Conservation (phyloP, 768 basidiomycete genomes). For the Auricularia cornea region DNA sequence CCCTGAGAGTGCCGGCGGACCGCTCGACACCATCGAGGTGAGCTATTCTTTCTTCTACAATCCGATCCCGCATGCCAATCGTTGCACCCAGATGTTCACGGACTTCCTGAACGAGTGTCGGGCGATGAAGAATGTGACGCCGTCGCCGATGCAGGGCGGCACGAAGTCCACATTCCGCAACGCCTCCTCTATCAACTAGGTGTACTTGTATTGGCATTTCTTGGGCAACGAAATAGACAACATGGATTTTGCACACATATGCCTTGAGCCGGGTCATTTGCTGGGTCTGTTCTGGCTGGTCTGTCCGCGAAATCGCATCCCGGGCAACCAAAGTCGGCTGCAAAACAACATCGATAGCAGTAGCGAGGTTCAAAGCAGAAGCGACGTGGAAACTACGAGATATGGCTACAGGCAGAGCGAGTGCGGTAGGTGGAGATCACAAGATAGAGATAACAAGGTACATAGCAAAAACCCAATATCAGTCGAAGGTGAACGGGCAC, state of each 20-base stretch:
- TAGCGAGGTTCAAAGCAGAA: no score
- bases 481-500: not conserved
- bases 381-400: no score
- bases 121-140: constrained; percentile 21
- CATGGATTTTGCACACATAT: no score
- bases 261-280: no score
- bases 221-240: no score
- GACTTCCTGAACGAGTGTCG: constrained; percentile 83
- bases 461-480: not conserved
- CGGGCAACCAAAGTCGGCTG: no score
- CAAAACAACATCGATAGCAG: no score
- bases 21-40: constrained; percentile 95
- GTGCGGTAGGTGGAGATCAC: no score
- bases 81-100: constrained; percentile 68
- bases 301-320: no score
- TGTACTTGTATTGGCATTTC: not conserved
- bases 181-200: not conserved
- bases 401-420: no score
- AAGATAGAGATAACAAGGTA: no score
- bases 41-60: constrained; percentile 12
- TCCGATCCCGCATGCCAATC: not conserved
- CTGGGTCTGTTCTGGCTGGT: no score
- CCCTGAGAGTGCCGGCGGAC: constrained; percentile 97
- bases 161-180: not conserved
- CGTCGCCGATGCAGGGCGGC: not conserved